phyloP scores from a whole-genome alignment of 495 filamentous ascomycete genomes.

The Neurospora cerealis region DNA sequence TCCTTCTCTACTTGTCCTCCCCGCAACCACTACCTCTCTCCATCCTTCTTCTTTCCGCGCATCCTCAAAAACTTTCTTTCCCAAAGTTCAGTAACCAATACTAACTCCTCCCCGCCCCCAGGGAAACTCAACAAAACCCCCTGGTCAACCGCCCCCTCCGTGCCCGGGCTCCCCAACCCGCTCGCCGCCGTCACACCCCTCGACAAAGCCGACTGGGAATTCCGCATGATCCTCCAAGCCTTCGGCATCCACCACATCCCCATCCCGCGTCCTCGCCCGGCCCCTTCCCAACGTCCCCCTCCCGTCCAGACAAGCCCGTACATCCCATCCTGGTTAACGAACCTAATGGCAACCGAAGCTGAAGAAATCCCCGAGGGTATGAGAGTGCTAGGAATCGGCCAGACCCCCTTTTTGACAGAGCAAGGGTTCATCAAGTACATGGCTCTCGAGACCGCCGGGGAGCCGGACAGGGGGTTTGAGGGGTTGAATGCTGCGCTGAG shows the following conservation, averaged over 20 bases:
- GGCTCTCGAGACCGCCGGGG: neutral
- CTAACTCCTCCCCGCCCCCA: neutral
- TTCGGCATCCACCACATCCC: neutral
- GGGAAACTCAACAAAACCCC: neutral
- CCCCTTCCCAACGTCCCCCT: neutral
- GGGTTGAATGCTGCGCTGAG: neutral
- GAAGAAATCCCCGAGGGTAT: neutral
- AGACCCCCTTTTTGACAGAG: rapidly evolving
- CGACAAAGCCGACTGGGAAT: neutral
- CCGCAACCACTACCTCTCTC: neutral
- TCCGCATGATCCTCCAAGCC: neutral
- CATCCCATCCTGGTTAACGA: neutral
- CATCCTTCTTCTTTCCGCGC: neutral
- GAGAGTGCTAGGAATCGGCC: neutral
- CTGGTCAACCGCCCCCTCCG: neutral
- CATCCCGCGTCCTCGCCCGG: neutral
- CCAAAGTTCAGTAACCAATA: too few species aligned
- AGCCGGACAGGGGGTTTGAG: neutral
- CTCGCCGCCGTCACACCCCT: neutral
- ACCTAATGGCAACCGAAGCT: neutral
- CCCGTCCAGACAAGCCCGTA: neutral
- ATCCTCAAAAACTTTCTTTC: neutral
- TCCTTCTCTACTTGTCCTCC: neutral
- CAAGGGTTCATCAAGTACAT: neutral
- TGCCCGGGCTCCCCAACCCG: neutral